These are phyloP conservation scores for Oxytropis ochrocephala DNA, from an alignment of 306 rosid species.

Conservation along the genomic window DNA sequence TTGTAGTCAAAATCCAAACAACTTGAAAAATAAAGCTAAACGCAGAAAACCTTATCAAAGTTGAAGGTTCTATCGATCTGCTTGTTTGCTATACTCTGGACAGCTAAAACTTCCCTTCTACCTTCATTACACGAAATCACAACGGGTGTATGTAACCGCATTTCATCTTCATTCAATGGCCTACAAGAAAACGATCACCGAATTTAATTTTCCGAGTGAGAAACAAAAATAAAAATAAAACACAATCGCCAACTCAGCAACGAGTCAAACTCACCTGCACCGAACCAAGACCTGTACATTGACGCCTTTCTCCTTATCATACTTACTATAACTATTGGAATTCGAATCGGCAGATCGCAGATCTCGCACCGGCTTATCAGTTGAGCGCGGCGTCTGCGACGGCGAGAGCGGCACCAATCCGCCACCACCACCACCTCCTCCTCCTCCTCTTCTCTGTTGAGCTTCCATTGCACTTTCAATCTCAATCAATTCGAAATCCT, in stretches of 20 bases:
- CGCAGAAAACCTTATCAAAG: conserved; percentile 69
- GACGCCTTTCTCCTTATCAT: conserved; percentile 92
- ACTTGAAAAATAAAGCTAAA: neutral
- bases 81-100: conserved; percentile 94
- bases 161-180: conserved; percentile 93
- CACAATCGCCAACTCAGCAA: conserved; percentile 2
- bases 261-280: conserved; percentile 70
- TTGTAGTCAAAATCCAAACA: neutral
- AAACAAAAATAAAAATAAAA: neutral
- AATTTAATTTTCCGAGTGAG: neutral
- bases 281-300: conserved; percentile 97
- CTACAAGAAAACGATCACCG: conserved; percentile 38
- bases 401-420: conserved; percentile 82
- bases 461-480: conserved; percentile 48
- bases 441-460: conserved; percentile 70
- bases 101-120: conserved; percentile 76
- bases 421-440: conserved; percentile 70
- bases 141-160: conserved; percentile 78
- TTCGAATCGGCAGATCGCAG: conserved; percentile 96
- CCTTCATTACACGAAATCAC: conserved; percentile 84
- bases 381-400: conserved; percentile 89
- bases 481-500: conserved; percentile 16
- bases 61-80: conserved; percentile 95
- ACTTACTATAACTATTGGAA: conserved; percentile 50
- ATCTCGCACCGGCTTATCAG: conserved; percentile 75